Conservation (phyloP, 192 early-diverging fungal species). For the Backusella tarrabulga region DNA sequence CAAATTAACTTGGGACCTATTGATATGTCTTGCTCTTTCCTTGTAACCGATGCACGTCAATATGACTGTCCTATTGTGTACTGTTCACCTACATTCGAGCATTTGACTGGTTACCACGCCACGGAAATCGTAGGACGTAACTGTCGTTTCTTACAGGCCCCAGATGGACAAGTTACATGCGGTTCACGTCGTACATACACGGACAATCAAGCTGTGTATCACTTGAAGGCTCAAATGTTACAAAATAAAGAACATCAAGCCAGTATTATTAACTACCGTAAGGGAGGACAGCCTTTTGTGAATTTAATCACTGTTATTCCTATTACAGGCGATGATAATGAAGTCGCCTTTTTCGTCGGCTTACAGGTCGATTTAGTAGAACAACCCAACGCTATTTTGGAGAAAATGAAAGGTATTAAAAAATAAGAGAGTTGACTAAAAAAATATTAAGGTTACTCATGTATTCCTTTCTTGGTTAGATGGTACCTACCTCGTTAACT, state of each 20-base stretch:
- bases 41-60: slow-evolving; percentile 43
- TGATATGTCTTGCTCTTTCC: slow-evolving; percentile 55
- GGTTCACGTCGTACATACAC: slow-evolving; percentile 47
- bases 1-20: slow-evolving; percentile 58
- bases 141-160: slow-evolving; percentile 42
- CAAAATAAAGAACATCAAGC: slow-evolving; percentile 56
- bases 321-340: slow-evolving; percentile 38
- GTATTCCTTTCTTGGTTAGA: slow-evolving; percentile 23
- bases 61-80: slow-evolving; percentile 60
- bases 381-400: slow-evolving; percentile 66
- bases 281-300: slow-evolving; percentile 63
- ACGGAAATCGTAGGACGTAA: slow-evolving; percentile 42
- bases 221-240: slow-evolving; percentile 44
- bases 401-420: slow-evolving; percentile 49
- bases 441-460: background rate
- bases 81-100: slow-evolving; percentile 54
- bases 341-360: slow-evolving; percentile 57
- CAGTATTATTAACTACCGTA: slow-evolving; percentile 62
- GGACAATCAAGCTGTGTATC: slow-evolving; percentile 51
- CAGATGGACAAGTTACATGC: slow-evolving; percentile 45
- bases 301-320: slow-evolving; percentile 65
- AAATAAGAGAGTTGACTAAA: background rate
- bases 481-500: slow-evolving; percentile 53
- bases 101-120: slow-evolving; percentile 49
- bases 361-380: slow-evolving; percentile 65